Base-by-base conservation (phyloP, 2,329 filamentous ascomycete genomes). In the Alternaria longipes region DNA sequence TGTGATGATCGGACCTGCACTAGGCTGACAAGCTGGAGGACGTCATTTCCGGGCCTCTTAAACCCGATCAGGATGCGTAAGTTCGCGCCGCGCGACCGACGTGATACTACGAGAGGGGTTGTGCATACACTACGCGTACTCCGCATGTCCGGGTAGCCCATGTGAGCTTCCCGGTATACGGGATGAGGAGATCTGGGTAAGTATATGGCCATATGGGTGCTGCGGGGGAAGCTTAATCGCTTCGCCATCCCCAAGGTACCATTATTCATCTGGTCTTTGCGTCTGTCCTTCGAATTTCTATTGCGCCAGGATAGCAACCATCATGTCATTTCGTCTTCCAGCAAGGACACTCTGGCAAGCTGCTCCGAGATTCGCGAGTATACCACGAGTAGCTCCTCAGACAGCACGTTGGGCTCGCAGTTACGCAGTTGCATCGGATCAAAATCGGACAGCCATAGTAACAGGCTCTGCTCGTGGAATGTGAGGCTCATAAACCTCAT, bases 391-490 rank as follows among this genome's bases (percentile, higher is more conserved):
- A 8, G 38, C 62, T 8, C 55, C 59, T 8, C 67, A 63, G 45
- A 36, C 59, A 40, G 67, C 68, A 20, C 63, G 28, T 56, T 72
- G 66, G 68, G 55, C 54, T 18, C 72, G 77, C 24, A 64, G 47
- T 28, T 78, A 77, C 59, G 67, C 69, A 8, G 65, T 57, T 18
- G 62, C 70, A n/a, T 54, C 68, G 12, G 41, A 47, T 28, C 66
- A 69, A 22, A 72, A 28, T 54, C 67, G 73, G 49, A 78, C 75
- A 11, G 78, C 77, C 16, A 80, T 80, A 55, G 75, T 79, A 9
- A 80, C 78, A 4, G 77, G 78, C 16, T 78, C 77, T 24, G 70
- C 74, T 22, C 76, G 76, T 52, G 78, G 78, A 60, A 79, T 80
- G 77, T 78, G 53, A 71, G 72, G 47, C 9, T 26, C 16, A 7